Conservation (phyloP, 371 early-diverging fungal species). For the Capniomyces stellatus region DNA sequence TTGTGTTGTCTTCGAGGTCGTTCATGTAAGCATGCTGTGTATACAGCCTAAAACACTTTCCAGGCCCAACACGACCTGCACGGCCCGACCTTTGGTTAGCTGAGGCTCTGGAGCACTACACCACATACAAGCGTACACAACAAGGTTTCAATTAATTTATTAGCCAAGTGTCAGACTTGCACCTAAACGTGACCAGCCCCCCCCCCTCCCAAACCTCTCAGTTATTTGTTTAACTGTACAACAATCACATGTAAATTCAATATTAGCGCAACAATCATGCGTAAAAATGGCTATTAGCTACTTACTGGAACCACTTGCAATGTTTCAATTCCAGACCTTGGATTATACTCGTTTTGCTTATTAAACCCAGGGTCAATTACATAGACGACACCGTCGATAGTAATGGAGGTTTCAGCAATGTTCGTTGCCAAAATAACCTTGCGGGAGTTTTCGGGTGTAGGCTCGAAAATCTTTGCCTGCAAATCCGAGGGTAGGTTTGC, state of each 20-base stretch:
- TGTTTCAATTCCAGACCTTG: slow-evolving; percentile 90
- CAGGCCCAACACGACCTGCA: slow-evolving; percentile 94
- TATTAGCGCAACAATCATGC: no score
- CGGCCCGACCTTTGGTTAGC: slow-evolving; percentile 97
- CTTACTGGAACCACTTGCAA: slow-evolving; percentile 52
- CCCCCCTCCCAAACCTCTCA: no score
- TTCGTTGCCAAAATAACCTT: slow-evolving; percentile 99
- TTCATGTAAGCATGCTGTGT: slow-evolving; percentile 87
- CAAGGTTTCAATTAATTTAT: slow-evolving; percentile 44
- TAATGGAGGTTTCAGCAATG: slow-evolving; percentile 99
- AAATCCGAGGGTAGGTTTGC: slow-evolving; percentile 82
- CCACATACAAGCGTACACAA: neutral
- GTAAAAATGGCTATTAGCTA: slow-evolving; percentile 28
- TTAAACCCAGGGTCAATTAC: slow-evolving; percentile 87
- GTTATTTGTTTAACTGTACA: no score
- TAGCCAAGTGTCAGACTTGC: no score
- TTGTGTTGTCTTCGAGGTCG: slow-evolving; percentile 83
- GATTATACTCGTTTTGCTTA: slow-evolving; percentile 89
- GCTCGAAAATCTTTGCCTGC: slow-evolving; percentile 92
- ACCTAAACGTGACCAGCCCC: no score
- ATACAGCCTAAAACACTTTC: slow-evolving; percentile 96
- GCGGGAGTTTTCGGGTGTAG: slow-evolving; percentile 81
- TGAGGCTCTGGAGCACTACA: slow-evolving; percentile 73
- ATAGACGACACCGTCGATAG: slow-evolving; percentile 59
- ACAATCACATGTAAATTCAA: no score